A percentile compares a stretch with the other conserved stretches of the same genome.
Evolutionary conservation across 164 flowering plant species (phyloP).

Genomic region (grape (Vitis vinifera)): ASM3070453v1 NC_081815.1:19144501-19145000

Average conservation of each 20-base stretch:
- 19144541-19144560: conserved; percentile 1
- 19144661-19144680: not conserved
- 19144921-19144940: not conserved
- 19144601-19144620: conserved; percentile 61
- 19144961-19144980: too few relatives aligned
- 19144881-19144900: conserved; percentile 13
- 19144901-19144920: conserved; percentile 14
- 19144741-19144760: conserved; percentile 45
- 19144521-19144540: conserved; percentile 46
- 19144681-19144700: not conserved
- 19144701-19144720: not conserved
- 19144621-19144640: conserved; percentile 46
- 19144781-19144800: conserved; percentile 21
- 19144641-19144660: conserved; percentile 36
- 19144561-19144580: conserved; percentile 9
- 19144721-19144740: not conserved
- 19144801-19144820: conserved; percentile 42
- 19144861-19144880: conserved; percentile 30
- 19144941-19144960: too few relatives aligned
- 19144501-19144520: conserved; percentile 65
- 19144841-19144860: conserved; percentile 23
- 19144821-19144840: conserved; percentile 47
- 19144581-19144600: conserved; percentile 17
- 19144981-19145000: too few relatives aligned
- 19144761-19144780: conserved; percentile 52